Evolutionary conservation across 2,329 filamentous ascomycete species (phyloP).

Genomic region (Penicillium thymicola): DNA sequence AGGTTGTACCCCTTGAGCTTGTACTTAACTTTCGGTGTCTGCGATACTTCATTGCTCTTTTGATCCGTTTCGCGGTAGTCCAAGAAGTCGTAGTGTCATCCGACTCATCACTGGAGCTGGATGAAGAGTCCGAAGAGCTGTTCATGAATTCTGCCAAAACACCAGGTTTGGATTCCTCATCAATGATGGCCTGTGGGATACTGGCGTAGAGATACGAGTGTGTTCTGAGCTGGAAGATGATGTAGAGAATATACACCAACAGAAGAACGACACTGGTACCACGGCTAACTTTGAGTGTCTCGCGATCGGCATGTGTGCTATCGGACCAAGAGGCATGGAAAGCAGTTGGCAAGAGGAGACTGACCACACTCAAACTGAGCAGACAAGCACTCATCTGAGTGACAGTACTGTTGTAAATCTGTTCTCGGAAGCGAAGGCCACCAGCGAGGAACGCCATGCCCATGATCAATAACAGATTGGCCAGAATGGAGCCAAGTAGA

Average conservation of each 20-base stretch:
- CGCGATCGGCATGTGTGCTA: conserved; percentile 58
- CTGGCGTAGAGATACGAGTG: conserved; percentile 91
- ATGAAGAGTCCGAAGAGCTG: conserved; percentile 43
- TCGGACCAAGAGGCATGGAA: conserved; percentile 84
- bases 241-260: conserved; percentile 76
- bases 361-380: conserved; percentile 85
- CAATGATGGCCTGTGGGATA: conserved; percentile 87
- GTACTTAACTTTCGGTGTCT: conserved; percentile 74
- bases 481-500: conserved; percentile 81
- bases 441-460: conserved; percentile 90
- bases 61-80: conserved; percentile 72
- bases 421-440: conserved; percentile 81
- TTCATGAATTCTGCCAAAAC: conserved; percentile 79
- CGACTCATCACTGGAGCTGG: conserved; percentile 60
- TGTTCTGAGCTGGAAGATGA: conserved; percentile 87
- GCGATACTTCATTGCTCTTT: conserved; percentile 67
- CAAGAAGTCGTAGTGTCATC: conserved; percentile 65
- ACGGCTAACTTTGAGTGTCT: conserved; percentile 80
- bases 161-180: conserved; percentile 84
- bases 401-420: conserved; percentile 93
- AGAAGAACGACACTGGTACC: conserved; percentile 84
- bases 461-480: conserved; percentile 82
- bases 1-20: conserved; percentile 55
- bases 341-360: conserved; percentile 81
- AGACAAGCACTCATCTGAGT: conserved; percentile 96